A percentile compares a stretch with the other conserved stretches of the same genome.
phyloP scores from a whole-genome alignment of 768 basidiomycete genomes.

The Collybiopsis luxurians region DNA sequence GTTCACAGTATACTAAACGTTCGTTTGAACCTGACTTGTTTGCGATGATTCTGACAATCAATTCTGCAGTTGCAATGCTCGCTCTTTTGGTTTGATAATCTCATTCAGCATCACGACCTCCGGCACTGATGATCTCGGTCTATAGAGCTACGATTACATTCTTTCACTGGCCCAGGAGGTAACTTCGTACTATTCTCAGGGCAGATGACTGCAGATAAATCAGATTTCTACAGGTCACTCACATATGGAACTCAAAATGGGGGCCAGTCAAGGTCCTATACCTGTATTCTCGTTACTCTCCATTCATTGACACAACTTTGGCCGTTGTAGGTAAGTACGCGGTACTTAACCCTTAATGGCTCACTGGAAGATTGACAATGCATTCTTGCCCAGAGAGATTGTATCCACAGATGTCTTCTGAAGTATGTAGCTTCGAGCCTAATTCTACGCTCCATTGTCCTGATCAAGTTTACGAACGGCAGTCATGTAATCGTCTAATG shows the following conservation, averaged over 20 bases:
- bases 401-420: not conserved
- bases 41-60: no score
- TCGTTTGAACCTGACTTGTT: no score
- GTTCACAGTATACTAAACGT: no score
- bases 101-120: no score
- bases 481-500: not conserved
- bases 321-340: not conserved
- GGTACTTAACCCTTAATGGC: not conserved
- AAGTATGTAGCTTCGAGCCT: no score
- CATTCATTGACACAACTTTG: not conserved
- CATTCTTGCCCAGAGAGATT: not conserved
- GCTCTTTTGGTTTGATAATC: no score
- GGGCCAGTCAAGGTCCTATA: not conserved
- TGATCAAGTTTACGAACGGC: no score
- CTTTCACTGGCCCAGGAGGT: not conserved
- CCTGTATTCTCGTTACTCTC: not conserved
- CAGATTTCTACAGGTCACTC: not conserved
- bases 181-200: not conserved
- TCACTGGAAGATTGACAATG: not conserved
- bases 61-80: no score
- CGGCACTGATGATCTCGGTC: no score
- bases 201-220: no score
- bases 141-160: not conserved
- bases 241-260: conserved; percentile 1
- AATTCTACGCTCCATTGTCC: no score